These are phyloP conservation scores for Melanomma pulvis-pyrius DNA, from an alignment of 495 filamentous ascomycete species.

Conservation along the genomic window DNA sequence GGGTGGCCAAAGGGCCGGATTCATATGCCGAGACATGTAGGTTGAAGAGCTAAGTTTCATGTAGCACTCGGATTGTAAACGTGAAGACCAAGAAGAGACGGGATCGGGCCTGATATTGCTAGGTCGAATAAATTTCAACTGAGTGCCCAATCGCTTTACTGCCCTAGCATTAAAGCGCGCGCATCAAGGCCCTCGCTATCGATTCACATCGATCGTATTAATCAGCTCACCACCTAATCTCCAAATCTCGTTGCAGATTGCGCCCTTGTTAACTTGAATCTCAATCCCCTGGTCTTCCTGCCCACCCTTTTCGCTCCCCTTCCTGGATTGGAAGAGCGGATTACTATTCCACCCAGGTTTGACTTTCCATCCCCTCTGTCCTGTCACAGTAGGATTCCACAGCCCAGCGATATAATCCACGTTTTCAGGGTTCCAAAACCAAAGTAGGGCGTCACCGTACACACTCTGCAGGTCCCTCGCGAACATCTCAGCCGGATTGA, in stretches of 20 bases:
- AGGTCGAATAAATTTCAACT: no score
- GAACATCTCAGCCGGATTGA: slow-evolving; percentile 55
- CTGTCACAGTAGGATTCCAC: slow-evolving; percentile 71
- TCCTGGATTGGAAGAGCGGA: slow-evolving; percentile 43
- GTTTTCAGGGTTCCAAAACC: slow-evolving; percentile 68
- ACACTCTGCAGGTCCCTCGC: slow-evolving; percentile 61
- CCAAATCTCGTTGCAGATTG: slow-evolving; percentile 79
- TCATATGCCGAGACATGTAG: no score
- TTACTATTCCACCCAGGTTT: slow-evolving; percentile 70
- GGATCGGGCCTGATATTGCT: no score
- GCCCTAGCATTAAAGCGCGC: no score
- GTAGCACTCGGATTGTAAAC: no score
- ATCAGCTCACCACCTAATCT: slow-evolving; percentile 67
- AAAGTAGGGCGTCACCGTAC: slow-evolving; percentile 66
- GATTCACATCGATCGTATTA: slow-evolving; percentile 7
- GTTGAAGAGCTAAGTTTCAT: no score
- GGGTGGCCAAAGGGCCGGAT: no score
- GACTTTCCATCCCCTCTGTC: slow-evolving; percentile 63
- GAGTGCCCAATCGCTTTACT: no score
- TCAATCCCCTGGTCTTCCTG: slow-evolving; percentile 38
- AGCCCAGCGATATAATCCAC: slow-evolving; percentile 69
- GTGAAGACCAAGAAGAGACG: no score
- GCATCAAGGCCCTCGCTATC: not conserved
- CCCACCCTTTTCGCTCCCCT: slow-evolving; percentile 25
- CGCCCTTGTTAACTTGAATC: slow-evolving; percentile 70